Evolutionary conservation across 2,329 filamentous ascomycete genomes (phyloP).

Genomic region (Arthrinium phaeospermum): DNA sequence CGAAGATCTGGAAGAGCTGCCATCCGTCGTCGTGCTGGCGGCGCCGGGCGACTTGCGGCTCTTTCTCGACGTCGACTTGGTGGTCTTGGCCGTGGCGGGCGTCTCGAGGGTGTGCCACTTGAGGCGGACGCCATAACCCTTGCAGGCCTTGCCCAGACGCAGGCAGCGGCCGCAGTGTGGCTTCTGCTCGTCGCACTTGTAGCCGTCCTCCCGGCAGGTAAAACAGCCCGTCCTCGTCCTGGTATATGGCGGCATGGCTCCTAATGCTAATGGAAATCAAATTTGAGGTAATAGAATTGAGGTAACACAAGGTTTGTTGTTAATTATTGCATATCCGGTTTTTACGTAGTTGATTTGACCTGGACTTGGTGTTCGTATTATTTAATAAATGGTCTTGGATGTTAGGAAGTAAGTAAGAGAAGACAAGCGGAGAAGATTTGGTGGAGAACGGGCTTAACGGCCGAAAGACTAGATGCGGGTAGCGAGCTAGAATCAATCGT

Average conservation of each 20-base stretch:
- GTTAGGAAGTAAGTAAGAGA: background rate
- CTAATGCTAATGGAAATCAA: background rate
- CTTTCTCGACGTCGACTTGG: slow-evolving; percentile 21
- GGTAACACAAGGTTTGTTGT: background rate
- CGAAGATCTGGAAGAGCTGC: slow-evolving; percentile 11
- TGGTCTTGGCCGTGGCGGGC: slow-evolving; percentile 20
- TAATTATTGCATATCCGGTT: background rate
- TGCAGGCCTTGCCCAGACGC: slow-evolving; percentile 38
- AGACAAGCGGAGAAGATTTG: background rate
- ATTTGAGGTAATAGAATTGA: background rate
- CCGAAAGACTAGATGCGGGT: background rate
- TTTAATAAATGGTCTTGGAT: background rate
- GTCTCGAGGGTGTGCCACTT: slow-evolving; percentile 34
- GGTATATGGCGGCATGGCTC: slow-evolving; percentile 22
- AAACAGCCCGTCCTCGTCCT: slow-evolving; percentile 38
- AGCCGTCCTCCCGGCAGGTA: slow-evolving; percentile 40
- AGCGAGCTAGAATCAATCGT: background rate
- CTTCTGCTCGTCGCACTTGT: slow-evolving; percentile 41
- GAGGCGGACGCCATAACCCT: slow-evolving; percentile 38
- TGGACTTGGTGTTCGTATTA: background rate
- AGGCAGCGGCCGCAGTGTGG: slow-evolving; percentile 38
- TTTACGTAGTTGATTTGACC: background rate
- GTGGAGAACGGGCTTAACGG: slow-evolving; percentile 8
- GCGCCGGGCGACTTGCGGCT: slow-evolving; percentile 18
- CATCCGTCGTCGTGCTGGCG: background rate